These are phyloP conservation scores for Acanthamoeba lenticulata DNA, from an alignment of 208 protist genomes.

Conservation along the genomic window DNA sequence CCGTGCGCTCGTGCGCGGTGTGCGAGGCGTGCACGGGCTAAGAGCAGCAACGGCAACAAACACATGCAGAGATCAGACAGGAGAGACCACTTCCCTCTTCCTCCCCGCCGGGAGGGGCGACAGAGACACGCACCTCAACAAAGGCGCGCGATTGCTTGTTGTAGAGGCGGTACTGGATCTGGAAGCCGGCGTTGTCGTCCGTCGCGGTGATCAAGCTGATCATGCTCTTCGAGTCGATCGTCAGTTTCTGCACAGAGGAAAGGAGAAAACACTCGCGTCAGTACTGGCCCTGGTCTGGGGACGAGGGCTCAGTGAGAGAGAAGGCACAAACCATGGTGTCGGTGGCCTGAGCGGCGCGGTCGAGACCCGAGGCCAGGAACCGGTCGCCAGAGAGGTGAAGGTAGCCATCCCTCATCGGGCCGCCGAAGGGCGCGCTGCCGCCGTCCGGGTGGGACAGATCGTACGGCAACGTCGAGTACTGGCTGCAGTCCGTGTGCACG, in stretches of 20 bases:
- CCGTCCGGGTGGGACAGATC: neutral
- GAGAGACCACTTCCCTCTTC: too few relatives aligned
- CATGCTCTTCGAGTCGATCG: neutral
- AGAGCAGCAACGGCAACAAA: neutral
- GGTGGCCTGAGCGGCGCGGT: neutral
- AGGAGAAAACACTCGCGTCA: neutral
- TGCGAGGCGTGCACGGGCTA: neutral
- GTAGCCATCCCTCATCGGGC: slow-evolving; percentile 4
- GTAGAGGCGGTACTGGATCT: slow-evolving; percentile 32
- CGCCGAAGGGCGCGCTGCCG: slow-evolving; percentile 2
- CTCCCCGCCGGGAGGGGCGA: neutral
- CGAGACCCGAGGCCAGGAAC: slow-evolving; percentile 20
- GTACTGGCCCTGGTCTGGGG: too few relatives aligned
- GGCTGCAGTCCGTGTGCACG: slow-evolving; percentile 23
- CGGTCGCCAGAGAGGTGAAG: slow-evolving; percentile 41
- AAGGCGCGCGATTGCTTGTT: slow-evolving; percentile 28
- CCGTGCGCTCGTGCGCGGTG: neutral
- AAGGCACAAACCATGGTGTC: neutral
- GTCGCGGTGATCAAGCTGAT: slow-evolving; percentile 39
- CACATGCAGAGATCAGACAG: neutral
- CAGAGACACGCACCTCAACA: neutral
- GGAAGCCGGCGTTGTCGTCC: neutral
- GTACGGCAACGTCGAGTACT: neutral
- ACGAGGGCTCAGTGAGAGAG: neutral
- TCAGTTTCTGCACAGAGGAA: neutral